Evolutionary conservation across 495 filamentous ascomycete species (phyloP), one percentile per base, ranked within the genome.

Genomic region (Talaromyces liani): DNA sequence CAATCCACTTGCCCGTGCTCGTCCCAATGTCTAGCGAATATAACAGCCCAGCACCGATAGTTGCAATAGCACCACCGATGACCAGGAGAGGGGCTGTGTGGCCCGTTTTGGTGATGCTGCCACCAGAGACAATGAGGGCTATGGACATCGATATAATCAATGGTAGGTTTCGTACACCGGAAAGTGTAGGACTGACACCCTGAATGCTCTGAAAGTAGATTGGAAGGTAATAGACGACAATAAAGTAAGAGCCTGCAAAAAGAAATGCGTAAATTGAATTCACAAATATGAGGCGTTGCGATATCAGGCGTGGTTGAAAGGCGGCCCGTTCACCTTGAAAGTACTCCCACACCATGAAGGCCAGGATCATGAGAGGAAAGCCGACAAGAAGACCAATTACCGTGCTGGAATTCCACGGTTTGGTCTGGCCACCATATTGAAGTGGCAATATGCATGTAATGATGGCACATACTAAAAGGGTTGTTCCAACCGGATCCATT

Each of bases 161-260:
- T 0, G 77, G 76, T 0, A 79, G 69, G 10, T 71, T 65, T n/a
- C 66, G 67, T 29, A 79, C 70, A 22, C 91, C 91, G 1, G 87
- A 89, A 10, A 79, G 69, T 12, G 85, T 80, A 10, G 91, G 87
- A 1, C 72, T 77, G 2, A 80, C 78, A 24, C 78, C 82, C 68
- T 88, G 82, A 63, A 92, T 81, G 39, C 85, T 80, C 61, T 80
- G 78, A 66, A 80, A 79, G 66, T 71, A 81, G 47, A 80, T 76
- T 1, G 77, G 77, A 4, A 80, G 58, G 57, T 77, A 80, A 60
- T 77, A 78, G 0, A 79, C 66, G 5, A 83, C 70, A 55, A 86
- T 71, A 45, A 90, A 78, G 71, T 88, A 84, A 5, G 76, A 70
- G 12, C 80, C 78, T 20, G 80, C 82, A 70, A 51, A 90, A 71